Evolutionary conservation across 495 filamentous ascomycete species (phyloP).

Genomic region (Hypoxylon trugodes): DNA sequence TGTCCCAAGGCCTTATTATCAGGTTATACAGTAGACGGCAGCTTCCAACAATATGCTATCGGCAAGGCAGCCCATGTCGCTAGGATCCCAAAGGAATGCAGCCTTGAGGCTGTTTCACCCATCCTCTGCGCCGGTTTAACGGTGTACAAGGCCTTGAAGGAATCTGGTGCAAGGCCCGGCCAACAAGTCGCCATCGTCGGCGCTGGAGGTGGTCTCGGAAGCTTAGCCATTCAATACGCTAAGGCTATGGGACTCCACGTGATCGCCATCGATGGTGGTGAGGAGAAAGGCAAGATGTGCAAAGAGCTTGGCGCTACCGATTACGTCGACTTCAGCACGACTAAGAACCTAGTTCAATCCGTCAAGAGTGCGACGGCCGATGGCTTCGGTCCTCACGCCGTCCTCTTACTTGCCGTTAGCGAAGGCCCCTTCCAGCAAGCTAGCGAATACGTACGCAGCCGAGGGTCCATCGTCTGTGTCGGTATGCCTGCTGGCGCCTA

Average conservation of each 20-base stretch:
- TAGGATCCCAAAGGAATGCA: conserved; percentile 75
- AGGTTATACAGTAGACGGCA: conserved; percentile 90
- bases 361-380: conserved; percentile 81
- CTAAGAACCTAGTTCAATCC: conserved; percentile 78
- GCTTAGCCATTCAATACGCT: conserved; percentile 84
- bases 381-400: conserved; percentile 86
- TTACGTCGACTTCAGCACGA: conserved; percentile 81
- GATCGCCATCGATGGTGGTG: conserved; percentile 82
- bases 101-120: conserved; percentile 80
- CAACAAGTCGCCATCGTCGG: conserved; percentile 87
- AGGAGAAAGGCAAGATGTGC: conserved; percentile 78
- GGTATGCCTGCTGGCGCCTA: conserved; percentile 82
- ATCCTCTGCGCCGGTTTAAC: conserved; percentile 90
- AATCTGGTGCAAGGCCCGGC: conserved; percentile 75
- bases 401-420: conserved; percentile 81
- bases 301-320: conserved; percentile 69
- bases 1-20: conserved; percentile 77
- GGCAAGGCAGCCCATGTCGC: conserved; percentile 85
- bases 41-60: conserved; percentile 91
- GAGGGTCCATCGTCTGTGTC: conserved; percentile 82
- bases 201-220: conserved; percentile 86
- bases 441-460: conserved; percentile 77
- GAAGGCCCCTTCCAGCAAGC: conserved; percentile 97
- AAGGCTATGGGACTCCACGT: conserved; percentile 84
- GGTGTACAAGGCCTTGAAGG: conserved; percentile 92